phyloP scores from a whole-genome alignment of 495 filamentous ascomycete species.

The Penicillium coprophilum region DNA sequence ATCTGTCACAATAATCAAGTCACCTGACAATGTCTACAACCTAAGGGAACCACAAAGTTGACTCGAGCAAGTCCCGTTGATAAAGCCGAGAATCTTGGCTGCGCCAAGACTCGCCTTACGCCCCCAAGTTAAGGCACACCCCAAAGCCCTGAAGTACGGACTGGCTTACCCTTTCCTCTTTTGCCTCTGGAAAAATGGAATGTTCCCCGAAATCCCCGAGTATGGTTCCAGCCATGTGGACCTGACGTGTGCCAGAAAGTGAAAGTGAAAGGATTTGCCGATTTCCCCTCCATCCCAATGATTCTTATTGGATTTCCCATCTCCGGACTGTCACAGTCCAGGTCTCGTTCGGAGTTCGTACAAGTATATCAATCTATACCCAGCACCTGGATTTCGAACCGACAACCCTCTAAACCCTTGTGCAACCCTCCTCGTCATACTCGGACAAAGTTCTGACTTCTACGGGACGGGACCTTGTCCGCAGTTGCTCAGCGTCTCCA shows the following conservation, averaged over 20 bases:
- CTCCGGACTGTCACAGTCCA: neutral
- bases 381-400: neutral
- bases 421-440: constrained; percentile 10
- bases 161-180: constrained; percentile 1
- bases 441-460: constrained; percentile 15
- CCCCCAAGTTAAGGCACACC: constrained; percentile 7
- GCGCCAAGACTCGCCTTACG: constrained; percentile 3
- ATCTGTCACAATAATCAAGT: neutral
- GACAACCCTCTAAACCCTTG: neutral
- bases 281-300: neutral
- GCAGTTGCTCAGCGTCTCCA: constrained; percentile 3
- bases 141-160: neutral
- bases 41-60: too few species aligned
- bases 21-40: too few species aligned
- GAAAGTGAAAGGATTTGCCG: neutral
- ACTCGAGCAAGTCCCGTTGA: neutral
- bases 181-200: neutral
- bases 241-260: constrained; percentile 23
- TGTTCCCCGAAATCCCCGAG: constrained; percentile 21
- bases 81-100: neutral
- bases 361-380: constrained; percentile 1
- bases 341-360: constrained; percentile 9
- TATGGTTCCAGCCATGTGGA: constrained; percentile 25
- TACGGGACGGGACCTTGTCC: constrained; percentile 5
- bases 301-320: neutral